Percentiles rank a stretch among this genome's conserved stretches.
Evolutionary conservation across 1,139 yeast genomes (phyloP).

Genomic region (Zygoascus meyerae): DNA sequence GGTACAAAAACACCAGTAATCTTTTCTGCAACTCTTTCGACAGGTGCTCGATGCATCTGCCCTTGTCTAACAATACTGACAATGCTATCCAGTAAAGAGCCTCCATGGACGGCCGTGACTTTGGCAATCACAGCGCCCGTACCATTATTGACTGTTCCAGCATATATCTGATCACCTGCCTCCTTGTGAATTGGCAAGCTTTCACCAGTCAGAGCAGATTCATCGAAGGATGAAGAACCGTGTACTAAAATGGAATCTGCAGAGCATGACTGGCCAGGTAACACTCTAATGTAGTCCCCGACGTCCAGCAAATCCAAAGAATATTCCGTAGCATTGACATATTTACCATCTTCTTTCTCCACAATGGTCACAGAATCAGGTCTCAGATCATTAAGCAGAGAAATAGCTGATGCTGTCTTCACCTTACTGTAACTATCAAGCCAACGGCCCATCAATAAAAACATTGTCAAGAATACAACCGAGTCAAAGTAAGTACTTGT

Average conservation of each 20-base stretch:
- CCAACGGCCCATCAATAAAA: constrained; percentile 62
- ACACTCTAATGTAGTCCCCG: constrained; percentile 54
- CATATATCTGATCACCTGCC: constrained; percentile 59
- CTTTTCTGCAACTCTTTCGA: constrained; percentile 65
- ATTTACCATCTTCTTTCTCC: constrained; percentile 34
- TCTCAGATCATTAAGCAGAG: constrained; percentile 47
- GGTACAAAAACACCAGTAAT: constrained; percentile 73
- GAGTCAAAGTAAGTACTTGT: constrained; percentile 71
- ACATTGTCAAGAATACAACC: constrained; percentile 68
- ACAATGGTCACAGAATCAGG: constrained; percentile 48
- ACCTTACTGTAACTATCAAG: constrained; percentile 61
- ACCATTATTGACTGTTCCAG: constrained; percentile 68
- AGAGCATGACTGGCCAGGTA: constrained; percentile 69
- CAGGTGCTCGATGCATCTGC: constrained; percentile 66
- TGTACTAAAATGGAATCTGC: constrained; percentile 59
- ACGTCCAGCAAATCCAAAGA: constrained; percentile 53
- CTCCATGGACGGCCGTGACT: constrained; percentile 57
- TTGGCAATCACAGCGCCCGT: constrained; percentile 48
- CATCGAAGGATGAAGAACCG: constrained; percentile 61
- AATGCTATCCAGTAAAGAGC: constrained; percentile 63
- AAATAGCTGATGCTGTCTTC: constrained; percentile 62
- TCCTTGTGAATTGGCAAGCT: constrained; percentile 59
- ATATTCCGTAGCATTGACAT: constrained; percentile 1
- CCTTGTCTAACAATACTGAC: constrained; percentile 69
- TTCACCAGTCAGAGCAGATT: constrained; percentile 76